These are phyloP conservation scores for Pyrenophora seminiperda DNA, from an alignment of 2,329 filamentous ascomycete species.

Conservation along the genomic window DNA sequence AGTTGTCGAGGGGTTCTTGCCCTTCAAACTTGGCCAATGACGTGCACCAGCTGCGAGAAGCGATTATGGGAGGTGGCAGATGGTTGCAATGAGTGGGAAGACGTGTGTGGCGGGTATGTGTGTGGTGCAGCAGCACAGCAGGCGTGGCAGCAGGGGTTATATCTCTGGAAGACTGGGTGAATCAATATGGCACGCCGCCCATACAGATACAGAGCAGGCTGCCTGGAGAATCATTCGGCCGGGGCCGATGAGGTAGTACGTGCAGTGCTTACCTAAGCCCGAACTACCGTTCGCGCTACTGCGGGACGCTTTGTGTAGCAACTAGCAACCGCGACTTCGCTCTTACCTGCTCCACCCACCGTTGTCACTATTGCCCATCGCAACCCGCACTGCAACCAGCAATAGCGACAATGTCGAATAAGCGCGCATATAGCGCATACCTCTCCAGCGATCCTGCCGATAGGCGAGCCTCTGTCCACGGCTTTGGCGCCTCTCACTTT, in stretches of 20 bases:
- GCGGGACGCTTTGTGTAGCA: conserved; percentile 12
- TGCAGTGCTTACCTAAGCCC: not conserved
- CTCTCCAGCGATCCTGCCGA: conserved; percentile 14
- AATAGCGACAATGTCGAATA: conserved; percentile 23
- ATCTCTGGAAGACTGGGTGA: conserved; percentile 29
- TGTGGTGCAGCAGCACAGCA: conserved; percentile 20
- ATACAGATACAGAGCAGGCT: conserved; percentile 10
- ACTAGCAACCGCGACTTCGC: conserved; percentile 12
- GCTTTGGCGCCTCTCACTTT: conserved; percentile 21
- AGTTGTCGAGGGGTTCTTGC: conserved; percentile 44
- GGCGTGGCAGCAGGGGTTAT: conserved; percentile 25
- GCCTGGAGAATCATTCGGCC: conserved; percentile 11
- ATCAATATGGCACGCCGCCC: conserved; percentile 25
- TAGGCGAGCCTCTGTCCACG: conserved; percentile 14
- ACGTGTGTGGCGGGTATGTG: conserved; percentile 10
- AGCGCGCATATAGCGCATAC: conserved; percentile 27
- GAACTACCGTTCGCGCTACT: conserved; percentile 14
- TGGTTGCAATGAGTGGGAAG: conserved; percentile 1
- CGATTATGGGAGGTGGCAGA: conserved; percentile 8
- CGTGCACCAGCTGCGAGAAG: conserved; percentile 33
- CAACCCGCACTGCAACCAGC: conserved; percentile 7
- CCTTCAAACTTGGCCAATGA: conserved; percentile 48
- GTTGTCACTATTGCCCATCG: conserved; percentile 16
- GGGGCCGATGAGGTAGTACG: conserved; percentile 1
- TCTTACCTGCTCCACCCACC: conserved; percentile 11